Percentiles rank a stretch among this genome's conserved stretches.
Conservation (phyloP, 495 filamentous ascomycete species). For the Penicillium ochrochloron region DNA sequence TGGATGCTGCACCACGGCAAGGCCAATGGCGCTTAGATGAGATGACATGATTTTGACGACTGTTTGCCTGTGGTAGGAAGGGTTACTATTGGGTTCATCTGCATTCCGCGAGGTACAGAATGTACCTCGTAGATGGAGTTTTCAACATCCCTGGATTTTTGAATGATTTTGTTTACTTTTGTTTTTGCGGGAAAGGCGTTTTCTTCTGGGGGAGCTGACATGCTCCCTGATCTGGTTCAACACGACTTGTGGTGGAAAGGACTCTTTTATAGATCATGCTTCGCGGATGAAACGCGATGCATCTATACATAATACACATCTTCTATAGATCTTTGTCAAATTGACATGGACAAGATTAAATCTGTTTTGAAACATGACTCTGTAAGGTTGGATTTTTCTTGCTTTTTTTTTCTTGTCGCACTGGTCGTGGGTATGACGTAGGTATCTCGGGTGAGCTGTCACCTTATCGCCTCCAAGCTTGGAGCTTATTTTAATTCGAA, state of each 20-base stretch:
- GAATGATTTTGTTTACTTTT: slow-evolving; percentile 13
- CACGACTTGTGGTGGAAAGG: slow-evolving; percentile 17
- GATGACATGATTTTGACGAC: slow-evolving; percentile 4
- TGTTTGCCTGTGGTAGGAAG: slow-evolving; percentile 4
- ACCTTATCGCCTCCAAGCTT: neutral
- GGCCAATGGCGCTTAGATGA: slow-evolving; percentile 25
- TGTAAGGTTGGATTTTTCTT: neutral
- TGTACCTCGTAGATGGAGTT: slow-evolving; percentile 23
- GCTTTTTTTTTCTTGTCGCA: neutral
- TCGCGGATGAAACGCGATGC: slow-evolving; percentile 6
- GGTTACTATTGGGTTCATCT: neutral
- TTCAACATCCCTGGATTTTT: slow-evolving; percentile 31
- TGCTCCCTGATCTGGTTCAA: slow-evolving; percentile 24
- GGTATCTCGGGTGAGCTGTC: slow-evolving; percentile 4
- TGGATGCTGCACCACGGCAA: slow-evolving; percentile 80
- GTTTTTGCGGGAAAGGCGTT: slow-evolving; percentile 24
- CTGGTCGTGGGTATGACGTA: slow-evolving; percentile 14
- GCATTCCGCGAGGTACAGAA: slow-evolving; percentile 15
- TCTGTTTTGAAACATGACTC: neutral
- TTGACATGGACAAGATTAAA: slow-evolving; percentile 3
- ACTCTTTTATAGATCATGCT: slow-evolving; percentile 22
- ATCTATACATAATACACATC: slow-evolving; percentile 16
- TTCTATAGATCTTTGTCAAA: slow-evolving; percentile 9
- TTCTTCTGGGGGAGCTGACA: slow-evolving; percentile 12
- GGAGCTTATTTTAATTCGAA: neutral